A percentile compares a stretch with the other conserved stretches of the same genome.
These are phyloP conservation scores for Barbatosphaeria neglecta DNA, from an alignment of 495 filamentous ascomycete genomes.

Conservation along the genomic window DNA sequence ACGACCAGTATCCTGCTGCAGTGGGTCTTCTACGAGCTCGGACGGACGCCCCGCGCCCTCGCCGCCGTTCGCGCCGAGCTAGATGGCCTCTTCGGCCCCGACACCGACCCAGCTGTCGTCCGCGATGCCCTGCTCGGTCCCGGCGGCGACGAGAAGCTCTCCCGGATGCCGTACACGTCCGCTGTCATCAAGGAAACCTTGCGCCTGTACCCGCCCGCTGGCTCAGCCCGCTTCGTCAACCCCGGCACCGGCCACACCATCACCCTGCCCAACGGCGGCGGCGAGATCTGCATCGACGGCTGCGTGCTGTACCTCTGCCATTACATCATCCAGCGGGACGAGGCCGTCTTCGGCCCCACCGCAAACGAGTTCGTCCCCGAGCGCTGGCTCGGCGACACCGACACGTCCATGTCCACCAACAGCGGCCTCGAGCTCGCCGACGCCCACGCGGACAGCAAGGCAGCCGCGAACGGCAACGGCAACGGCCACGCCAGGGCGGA, in stretches of 20 bases:
- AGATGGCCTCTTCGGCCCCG: slow-evolving; percentile 24
- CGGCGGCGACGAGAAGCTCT: slow-evolving; percentile 31
- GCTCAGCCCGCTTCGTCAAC: slow-evolving; percentile 19
- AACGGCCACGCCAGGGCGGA: slow-evolving; percentile 10
- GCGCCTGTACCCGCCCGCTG: slow-evolving; percentile 32
- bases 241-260: slow-evolving; percentile 16
- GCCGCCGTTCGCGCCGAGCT: slow-evolving; percentile 32
- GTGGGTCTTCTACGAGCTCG: slow-evolving; percentile 36
- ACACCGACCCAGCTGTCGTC: slow-evolving; percentile 11
- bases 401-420: slow-evolving; percentile 4
- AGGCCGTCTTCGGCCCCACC: slow-evolving; percentile 42
- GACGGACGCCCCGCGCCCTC: slow-evolving; percentile 27
- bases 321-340: slow-evolving; percentile 45
- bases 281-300: slow-evolving; percentile 43
- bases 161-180: slow-evolving; percentile 27
- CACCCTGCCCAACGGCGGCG: slow-evolving; percentile 36
- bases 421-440: slow-evolving; percentile 4
- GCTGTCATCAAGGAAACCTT: slow-evolving; percentile 45
- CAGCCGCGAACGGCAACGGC: slow-evolving; percentile 10
- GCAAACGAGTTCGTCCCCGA: slow-evolving; percentile 49
- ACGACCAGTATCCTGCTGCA: slow-evolving; percentile 29
- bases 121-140: slow-evolving; percentile 6
- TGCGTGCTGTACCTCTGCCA: slow-evolving; percentile 42
- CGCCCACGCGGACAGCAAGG: no score
- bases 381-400: slow-evolving; percentile 44